phyloP scores from a whole-genome alignment of 306 rosid species.

The Prunus fruticosa region DNA sequence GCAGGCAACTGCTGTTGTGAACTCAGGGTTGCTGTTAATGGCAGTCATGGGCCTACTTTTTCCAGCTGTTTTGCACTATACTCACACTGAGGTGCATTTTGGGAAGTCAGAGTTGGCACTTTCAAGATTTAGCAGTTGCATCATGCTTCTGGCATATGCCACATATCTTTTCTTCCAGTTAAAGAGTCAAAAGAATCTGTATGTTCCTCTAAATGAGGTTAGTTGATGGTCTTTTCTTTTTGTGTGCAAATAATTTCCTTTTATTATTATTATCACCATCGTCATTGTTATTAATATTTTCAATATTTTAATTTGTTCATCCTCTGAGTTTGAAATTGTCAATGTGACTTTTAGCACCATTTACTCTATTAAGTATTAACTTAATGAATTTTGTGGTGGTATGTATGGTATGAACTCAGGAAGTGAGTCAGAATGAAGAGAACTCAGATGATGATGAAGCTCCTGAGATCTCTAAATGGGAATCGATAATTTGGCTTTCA shows the following conservation, averaged over 20 bases:
- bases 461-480: slow-evolving; percentile 83
- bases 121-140: slow-evolving; percentile 62
- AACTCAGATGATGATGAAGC: slow-evolving; percentile 45
- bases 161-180: slow-evolving; percentile 74
- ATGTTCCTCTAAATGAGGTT: slow-evolving; percentile 58
- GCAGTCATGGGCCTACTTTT: slow-evolving; percentile 68
- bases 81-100: slow-evolving; percentile 52
- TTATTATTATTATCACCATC: neutral
- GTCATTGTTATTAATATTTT: neutral
- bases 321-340: neutral
- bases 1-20: slow-evolving; percentile 68
- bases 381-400: slow-evolving; percentile 22
- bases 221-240: slow-evolving; percentile 1
- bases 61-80: slow-evolving; percentile 66
- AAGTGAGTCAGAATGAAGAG: slow-evolving; percentile 48
- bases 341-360: neutral
- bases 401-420: slow-evolving; percentile 43
- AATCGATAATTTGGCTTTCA: slow-evolving; percentile 73
- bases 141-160: slow-evolving; percentile 71
- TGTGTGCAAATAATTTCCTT: neutral
- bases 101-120: slow-evolving; percentile 66
- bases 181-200: slow-evolving; percentile 42
- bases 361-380: neutral
- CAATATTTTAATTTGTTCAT: neutral
- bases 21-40: slow-evolving; percentile 63